Evolutionary conservation across 2,329 filamentous ascomycete species (phyloP).

Genomic region (Fusarium avenaceum): DNA sequence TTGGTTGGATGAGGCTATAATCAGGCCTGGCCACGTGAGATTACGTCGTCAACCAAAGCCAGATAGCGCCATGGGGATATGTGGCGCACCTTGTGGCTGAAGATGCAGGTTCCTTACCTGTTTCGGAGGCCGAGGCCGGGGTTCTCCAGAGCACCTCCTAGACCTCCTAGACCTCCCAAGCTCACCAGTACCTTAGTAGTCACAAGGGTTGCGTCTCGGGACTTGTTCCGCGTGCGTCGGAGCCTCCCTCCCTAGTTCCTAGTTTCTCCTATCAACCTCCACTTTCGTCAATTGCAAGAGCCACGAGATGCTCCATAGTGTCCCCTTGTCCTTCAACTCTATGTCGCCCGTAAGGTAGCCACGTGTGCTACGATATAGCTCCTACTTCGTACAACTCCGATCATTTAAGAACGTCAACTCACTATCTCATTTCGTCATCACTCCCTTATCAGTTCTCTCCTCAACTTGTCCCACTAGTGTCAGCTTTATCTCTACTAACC

Average conservation of each 20-base stretch:
- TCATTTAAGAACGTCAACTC: conserved; percentile 13
- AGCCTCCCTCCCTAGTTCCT: background rate
- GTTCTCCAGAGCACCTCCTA: conserved; percentile 4
- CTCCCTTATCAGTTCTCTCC: conserved; percentile 19
- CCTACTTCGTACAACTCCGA: background rate
- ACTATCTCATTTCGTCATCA: conserved; percentile 21
- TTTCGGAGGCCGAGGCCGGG: background rate
- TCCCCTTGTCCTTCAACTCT: conserved; percentile 17
- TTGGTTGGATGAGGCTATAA: conserved; percentile 40
- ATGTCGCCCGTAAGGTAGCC: conserved; percentile 4
- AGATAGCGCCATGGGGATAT: conserved; percentile 8
- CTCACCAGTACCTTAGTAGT: background rate
- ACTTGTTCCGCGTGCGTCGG: conserved; percentile 39
- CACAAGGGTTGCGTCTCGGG: conserved; percentile 37
- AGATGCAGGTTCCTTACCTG: too few relatives aligned
- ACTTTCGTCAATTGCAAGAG: background rate
- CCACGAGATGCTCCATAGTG: conserved; percentile 35
- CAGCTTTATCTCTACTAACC: conserved; percentile 30
- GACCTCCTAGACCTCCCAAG: too few relatives aligned
- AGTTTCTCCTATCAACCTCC: conserved; percentile 9
- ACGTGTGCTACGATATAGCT: conserved; percentile 22
- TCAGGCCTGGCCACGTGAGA: conserved; percentile 45
- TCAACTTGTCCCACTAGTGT: conserved; percentile 19
- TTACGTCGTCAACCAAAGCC: conserved; percentile 41
- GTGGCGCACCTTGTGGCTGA: conserved; percentile 8